Evolutionary conservation across 352 stramenopile species (phyloP).

Genomic region (Phytopythium boreale): DNA sequence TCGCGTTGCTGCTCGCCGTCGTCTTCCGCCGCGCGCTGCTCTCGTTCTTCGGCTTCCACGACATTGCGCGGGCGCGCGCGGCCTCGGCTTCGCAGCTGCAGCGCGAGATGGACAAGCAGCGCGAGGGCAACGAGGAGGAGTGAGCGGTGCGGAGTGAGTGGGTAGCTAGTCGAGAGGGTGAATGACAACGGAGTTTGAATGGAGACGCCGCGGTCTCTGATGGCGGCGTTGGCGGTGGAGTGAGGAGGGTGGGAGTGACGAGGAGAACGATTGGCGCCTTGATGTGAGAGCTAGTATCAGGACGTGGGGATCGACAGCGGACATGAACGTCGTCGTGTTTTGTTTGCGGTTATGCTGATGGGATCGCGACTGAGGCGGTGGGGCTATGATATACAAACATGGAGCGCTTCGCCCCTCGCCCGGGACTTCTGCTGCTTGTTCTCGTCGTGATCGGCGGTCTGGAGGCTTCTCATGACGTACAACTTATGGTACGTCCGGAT

Average conservation of each 20-base stretch:
- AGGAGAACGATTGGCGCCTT: too few relatives aligned
- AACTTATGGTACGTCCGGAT: not conserved
- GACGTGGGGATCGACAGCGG: not conserved
- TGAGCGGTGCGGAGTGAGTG: not conserved
- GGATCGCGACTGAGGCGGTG: not conserved
- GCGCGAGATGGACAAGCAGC: conserved; percentile 14
- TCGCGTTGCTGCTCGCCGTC: conserved; percentile 40
- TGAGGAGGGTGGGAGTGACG: too few relatives aligned
- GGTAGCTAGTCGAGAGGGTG: not conserved
- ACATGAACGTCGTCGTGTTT: not conserved
- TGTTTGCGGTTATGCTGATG: not conserved
- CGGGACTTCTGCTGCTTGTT: not conserved
- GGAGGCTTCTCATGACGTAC: not conserved
- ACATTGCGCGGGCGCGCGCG: conserved; percentile 57
- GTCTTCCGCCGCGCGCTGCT: conserved; percentile 57
- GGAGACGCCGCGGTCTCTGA: too few relatives aligned
- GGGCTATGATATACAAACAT: conserved; percentile 1
- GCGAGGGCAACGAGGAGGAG: conserved; percentile 9
- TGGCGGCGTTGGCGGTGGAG: too few relatives aligned
- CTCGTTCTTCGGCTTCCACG: conserved; percentile 63
- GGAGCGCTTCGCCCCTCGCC: conserved; percentile 1
- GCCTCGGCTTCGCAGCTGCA: conserved; percentile 71
- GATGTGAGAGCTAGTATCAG: too few relatives aligned
- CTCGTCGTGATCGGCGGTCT: not conserved
- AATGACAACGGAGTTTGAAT: not conserved